These are phyloP conservation scores for Raphidocelis subcapitata DNA, from an alignment of 139 green algal genomes.

Conservation along the genomic window DNA sequence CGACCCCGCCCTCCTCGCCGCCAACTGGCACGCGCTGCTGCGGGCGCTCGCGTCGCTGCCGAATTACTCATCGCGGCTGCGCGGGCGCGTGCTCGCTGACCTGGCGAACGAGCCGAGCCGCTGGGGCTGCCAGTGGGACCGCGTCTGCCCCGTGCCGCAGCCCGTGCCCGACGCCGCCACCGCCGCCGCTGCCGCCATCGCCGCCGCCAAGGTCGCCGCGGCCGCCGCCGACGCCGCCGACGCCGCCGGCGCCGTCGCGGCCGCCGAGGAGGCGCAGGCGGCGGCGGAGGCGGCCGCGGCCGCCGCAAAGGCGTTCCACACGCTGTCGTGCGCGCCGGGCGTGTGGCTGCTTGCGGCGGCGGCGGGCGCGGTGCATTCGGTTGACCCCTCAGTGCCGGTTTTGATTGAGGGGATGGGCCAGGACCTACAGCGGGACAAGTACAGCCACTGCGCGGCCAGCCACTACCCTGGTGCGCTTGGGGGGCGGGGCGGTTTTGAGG, in stretches of 20 bases:
- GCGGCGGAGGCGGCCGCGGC: too few species aligned
- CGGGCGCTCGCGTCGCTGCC: slow-evolving; percentile 15
- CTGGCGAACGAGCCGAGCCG: slow-evolving; percentile 30
- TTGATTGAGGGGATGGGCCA: slow-evolving; percentile 28
- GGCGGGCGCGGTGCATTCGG: slow-evolving; percentile 10
- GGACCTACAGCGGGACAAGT: slow-evolving; percentile 27
- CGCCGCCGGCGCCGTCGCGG: too few species aligned
- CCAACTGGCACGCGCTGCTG: slow-evolving; percentile 30
- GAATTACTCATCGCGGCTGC: background rate
- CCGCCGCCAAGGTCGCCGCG: too few species aligned
- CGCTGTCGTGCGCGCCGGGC: slow-evolving; percentile 1
- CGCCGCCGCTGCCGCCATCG: slow-evolving; percentile 9
- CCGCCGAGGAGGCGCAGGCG: too few species aligned
- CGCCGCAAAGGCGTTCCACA: too few species aligned
- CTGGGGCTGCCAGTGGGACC: slow-evolving; percentile 25
- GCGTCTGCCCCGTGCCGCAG: slow-evolving; percentile 5
- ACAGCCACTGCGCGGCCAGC: slow-evolving; percentile 8
- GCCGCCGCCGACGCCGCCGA: too few species aligned
- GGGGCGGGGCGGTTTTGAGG: background rate
- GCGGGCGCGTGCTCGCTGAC: slow-evolving; percentile 22
- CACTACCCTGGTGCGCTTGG: slow-evolving; percentile 26
- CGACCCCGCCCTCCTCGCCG: slow-evolving; percentile 9
- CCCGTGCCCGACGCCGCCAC: background rate
- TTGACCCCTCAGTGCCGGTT: slow-evolving; percentile 7
- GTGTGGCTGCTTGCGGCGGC: slow-evolving; percentile 9